Conservation (phyloP, 495 filamentous ascomycete genomes). For the Jackrogersella minutella region DNA sequence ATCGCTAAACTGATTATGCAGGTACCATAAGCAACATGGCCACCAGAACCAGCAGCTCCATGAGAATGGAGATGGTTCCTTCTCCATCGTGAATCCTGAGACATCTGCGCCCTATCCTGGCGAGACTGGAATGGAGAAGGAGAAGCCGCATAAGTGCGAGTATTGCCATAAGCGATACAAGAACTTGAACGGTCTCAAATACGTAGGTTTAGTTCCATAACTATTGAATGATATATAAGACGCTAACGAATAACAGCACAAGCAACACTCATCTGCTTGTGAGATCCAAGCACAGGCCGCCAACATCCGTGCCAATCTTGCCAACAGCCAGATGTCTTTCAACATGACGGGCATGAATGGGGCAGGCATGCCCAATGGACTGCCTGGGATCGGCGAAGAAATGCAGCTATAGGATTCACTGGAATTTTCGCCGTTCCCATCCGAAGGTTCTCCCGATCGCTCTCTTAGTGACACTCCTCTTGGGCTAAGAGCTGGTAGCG, state of each 20-base stretch:
- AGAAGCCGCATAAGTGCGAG: constrained; percentile 97
- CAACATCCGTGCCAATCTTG: constrained; percentile 51
- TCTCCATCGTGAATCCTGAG: constrained; percentile 97
- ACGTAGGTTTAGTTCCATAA: constrained; percentile 56
- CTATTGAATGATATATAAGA: background rate
- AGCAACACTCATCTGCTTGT: constrained; percentile 82
- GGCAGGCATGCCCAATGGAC: no score
- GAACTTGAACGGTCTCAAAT: constrained; percentile 96
- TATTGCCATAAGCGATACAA: constrained; percentile 98
- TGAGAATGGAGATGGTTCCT: constrained; percentile 94
- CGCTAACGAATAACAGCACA: constrained; percentile 62
- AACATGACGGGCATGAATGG: constrained; percentile 41
- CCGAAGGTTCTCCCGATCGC: background rate
- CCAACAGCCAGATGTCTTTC: constrained; percentile 44
- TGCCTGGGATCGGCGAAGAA: constrained; percentile 61
- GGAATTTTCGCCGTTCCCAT: background rate
- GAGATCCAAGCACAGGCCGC: constrained; percentile 54
- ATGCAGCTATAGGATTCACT: constrained; percentile 46
- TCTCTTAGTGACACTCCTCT: background rate
- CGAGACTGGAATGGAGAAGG: constrained; percentile 98
- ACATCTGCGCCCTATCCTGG: constrained; percentile 94
- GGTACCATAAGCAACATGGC: constrained; percentile 83
- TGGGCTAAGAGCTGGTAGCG: constrained; percentile 13
- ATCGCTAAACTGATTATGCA: constrained; percentile 52
- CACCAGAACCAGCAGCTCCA: constrained; percentile 96